Percentiles rank a stretch among this genome's conserved stretches.
Evolutionary conservation across 2,329 filamentous ascomycete species (phyloP).

Genomic region (Arthrobotrys entomopaga): DNA sequence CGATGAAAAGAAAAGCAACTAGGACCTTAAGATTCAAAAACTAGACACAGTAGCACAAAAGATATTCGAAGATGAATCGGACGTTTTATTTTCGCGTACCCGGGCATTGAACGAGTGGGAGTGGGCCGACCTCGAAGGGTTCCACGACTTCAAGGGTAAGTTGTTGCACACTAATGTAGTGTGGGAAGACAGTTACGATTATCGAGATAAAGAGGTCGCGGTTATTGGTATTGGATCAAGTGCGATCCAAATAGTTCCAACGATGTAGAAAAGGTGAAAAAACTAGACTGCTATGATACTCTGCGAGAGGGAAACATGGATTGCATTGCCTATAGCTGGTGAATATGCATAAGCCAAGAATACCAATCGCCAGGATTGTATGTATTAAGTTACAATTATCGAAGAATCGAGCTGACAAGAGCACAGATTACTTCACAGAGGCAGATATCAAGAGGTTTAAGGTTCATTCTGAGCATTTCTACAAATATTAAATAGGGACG

Average conservation of each 20-base stretch:
- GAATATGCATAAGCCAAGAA: conserved; percentile 60
- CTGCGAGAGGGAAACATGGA: conserved; percentile 58
- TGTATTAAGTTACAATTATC: conserved; percentile 38
- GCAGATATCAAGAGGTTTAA: conserved; percentile 56
- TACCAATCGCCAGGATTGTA: conserved; percentile 60
- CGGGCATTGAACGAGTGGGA: conserved; percentile 69
- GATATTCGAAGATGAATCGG: conserved; percentile 57
- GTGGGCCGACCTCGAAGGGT: conserved; percentile 66
- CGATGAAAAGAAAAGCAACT: conserved; percentile 60
- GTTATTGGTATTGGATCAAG: conserved; percentile 70
- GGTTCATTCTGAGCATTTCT: conserved; percentile 52
- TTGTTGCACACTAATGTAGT: conserved; percentile 67
- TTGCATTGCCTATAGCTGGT: conserved; percentile 60
- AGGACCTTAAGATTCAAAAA: conserved; percentile 56
- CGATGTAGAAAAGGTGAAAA: conserved; percentile 65
- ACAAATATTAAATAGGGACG: conserved; percentile 55
- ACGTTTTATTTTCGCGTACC: conserved; percentile 61
- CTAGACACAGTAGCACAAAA: conserved; percentile 50
- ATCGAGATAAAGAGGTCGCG: conserved; percentile 66
- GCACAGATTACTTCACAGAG: conserved; percentile 46
- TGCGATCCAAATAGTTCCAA: conserved; percentile 68
- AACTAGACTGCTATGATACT: conserved; percentile 68
- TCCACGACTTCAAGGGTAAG: conserved; percentile 65
- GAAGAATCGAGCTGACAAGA: neutral
- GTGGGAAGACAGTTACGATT: conserved; percentile 63